phyloP scores from a whole-genome alignment of 1,139 yeast genomes.

The Candida labiduridarum region DNA sequence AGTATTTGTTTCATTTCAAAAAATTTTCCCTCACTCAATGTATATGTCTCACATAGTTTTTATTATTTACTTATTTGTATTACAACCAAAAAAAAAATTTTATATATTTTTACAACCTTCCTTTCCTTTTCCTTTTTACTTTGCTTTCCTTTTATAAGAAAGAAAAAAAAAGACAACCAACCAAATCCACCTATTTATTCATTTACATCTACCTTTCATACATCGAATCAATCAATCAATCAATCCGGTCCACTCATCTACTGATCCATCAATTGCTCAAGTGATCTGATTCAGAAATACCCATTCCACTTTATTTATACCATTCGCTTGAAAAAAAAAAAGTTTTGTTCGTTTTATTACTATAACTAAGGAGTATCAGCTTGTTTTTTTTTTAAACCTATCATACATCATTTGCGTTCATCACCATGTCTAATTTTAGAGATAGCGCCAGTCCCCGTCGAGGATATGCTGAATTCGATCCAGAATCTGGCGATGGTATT shows the following conservation, averaged over 20 bases:
- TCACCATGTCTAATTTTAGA: slow-evolving; percentile 17
- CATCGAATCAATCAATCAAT: neutral
- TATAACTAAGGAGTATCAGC: neutral
- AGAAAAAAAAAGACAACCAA: neutral
- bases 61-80: neutral
- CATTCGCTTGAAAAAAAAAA: neutral
- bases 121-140: neutral
- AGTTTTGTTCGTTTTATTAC: neutral
- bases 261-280: neutral
- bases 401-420: neutral
- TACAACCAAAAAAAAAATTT: neutral
- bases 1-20: slow-evolving; percentile 1
- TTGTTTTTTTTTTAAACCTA: neutral
- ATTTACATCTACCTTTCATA: neutral
- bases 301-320: neutral
- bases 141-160: neutral
- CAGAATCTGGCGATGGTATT: slow-evolving; percentile 48
- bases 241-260: neutral
- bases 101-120: neutral
- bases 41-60: neutral
- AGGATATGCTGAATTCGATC: slow-evolving; percentile 46
- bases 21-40: neutral
- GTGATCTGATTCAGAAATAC: neutral
- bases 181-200: neutral
- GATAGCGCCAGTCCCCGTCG: slow-evolving; percentile 13